phyloP scores from a whole-genome alignment of 2,329 filamentous ascomycete genomes.

The Hypoxylon rubiginosum region DNA sequence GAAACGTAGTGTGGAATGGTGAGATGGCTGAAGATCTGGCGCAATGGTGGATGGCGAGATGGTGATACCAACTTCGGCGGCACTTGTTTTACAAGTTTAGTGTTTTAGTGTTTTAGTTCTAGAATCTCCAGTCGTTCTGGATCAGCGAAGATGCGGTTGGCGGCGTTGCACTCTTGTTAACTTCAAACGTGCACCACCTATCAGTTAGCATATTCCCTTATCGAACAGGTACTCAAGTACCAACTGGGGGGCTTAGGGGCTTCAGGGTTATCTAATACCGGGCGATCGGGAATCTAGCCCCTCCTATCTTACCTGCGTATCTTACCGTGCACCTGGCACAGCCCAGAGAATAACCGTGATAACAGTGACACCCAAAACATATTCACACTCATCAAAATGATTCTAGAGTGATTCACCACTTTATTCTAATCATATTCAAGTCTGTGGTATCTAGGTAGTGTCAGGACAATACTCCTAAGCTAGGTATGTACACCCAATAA shows the following conservation, averaged over 20 bases:
- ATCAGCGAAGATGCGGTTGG: slow-evolving; percentile 26
- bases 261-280: background rate
- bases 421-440: background rate
- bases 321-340: no score
- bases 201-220: slow-evolving; percentile 9
- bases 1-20: background rate
- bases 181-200: slow-evolving; percentile 34
- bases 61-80: slow-evolving; percentile 13
- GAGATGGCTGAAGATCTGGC: slow-evolving; percentile 10
- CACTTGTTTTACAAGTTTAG: background rate
- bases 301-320: no score
- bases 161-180: slow-evolving; percentile 40
- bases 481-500: slow-evolving; percentile 10
- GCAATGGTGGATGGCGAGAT: slow-evolving; percentile 1
- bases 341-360: background rate
- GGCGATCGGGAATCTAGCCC: background rate
- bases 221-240: slow-evolving; percentile 14
- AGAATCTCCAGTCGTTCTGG: slow-evolving; percentile 24
- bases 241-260: background rate
- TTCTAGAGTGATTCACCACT: background rate
- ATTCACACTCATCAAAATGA: no score
- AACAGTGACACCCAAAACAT: background rate
- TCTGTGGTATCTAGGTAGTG: background rate
- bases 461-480: background rate
- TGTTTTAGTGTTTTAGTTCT: slow-evolving; percentile 26